Conservation (phyloP, 192 early-diverging fungal species). For the Umbelopsis sp. region DNA sequence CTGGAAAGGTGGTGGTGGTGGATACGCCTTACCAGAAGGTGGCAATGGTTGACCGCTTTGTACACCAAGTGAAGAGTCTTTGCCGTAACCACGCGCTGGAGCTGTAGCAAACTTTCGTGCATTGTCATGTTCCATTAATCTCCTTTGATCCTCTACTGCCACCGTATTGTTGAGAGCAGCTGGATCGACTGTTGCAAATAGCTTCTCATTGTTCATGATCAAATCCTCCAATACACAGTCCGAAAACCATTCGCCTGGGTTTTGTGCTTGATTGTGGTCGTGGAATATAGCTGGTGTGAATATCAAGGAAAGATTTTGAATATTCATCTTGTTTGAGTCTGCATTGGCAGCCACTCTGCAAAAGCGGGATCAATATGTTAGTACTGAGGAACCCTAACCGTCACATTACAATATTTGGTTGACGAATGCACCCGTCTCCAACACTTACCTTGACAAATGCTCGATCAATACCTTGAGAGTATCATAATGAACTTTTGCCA, state of each 20-base stretch:
- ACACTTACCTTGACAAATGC: conserved; percentile 56
- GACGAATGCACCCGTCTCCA: no score
- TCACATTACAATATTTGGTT: no score
- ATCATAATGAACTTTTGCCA: conserved; percentile 22
- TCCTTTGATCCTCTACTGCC: neutral
- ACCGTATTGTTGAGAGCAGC: conserved; percentile 1
- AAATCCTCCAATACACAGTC: conserved; percentile 35
- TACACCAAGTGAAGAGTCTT: neutral
- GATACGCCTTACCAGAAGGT: neutral
- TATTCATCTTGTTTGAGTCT: conserved; percentile 67
- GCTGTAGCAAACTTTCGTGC: neutral
- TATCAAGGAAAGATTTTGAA: conserved; percentile 63
- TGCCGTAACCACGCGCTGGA: conserved; percentile 8
- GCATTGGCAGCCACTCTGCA: conserved; percentile 51
- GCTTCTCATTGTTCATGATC: conserved; percentile 15
- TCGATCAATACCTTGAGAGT: conserved; percentile 55
- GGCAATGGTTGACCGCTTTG: neutral
- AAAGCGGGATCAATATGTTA: no score
- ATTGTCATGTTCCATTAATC: neutral
- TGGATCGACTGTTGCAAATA: conserved; percentile 18
- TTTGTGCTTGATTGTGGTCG: conserved; percentile 46
- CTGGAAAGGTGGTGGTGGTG: neutral
- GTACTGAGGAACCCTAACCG: no score
- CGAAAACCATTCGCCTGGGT: conserved; percentile 25
- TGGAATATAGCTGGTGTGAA: conserved; percentile 69